A percentile compares a stretch with the other conserved stretches of the same genome.
phyloP scores from a whole-genome alignment of 257 asterid genomes.

The Solanum bulbocastanum region DNA sequence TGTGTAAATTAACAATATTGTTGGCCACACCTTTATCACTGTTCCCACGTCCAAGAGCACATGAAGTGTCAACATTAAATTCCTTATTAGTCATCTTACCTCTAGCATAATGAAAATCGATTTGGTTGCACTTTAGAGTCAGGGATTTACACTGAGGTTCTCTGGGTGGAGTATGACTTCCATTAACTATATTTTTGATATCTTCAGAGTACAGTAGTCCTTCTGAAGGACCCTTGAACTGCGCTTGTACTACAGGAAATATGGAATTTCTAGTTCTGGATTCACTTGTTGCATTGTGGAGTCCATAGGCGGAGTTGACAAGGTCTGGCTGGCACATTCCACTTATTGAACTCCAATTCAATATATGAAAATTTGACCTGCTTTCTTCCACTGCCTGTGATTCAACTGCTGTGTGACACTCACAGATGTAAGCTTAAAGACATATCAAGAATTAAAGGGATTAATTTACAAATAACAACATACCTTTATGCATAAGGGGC shows the following conservation, averaged over 20 bases:
- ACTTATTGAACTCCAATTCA: constrained; percentile 18
- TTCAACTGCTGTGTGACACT: constrained; percentile 22
- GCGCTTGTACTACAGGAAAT: constrained; percentile 13
- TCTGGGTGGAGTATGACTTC: constrained; percentile 9
- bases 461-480: not conserved
- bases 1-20: constrained; percentile 7
- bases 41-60: constrained; percentile 9
- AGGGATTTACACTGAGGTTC: constrained; percentile 10
- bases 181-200: constrained; percentile 6
- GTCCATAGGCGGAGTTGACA: constrained; percentile 12
- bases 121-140: constrained; percentile 12
- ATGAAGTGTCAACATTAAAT: constrained; percentile 1
- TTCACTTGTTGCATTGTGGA: constrained; percentile 15
- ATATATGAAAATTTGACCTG: constrained; percentile 10
- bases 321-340: constrained; percentile 14
- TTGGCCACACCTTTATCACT: constrained; percentile 10
- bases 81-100: constrained; percentile 12
- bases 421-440: not conserved
- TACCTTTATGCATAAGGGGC: constrained; percentile 19
- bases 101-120: constrained; percentile 14
- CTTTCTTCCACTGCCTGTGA: constrained; percentile 14
- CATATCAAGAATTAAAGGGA: not conserved
- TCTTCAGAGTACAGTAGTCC: constrained; percentile 8
- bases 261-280: constrained; percentile 3
- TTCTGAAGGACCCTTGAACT: constrained; percentile 10